Base-by-base conservation (phyloP, 208 protist species). In the Trypanosoma cruzi region DNA sequence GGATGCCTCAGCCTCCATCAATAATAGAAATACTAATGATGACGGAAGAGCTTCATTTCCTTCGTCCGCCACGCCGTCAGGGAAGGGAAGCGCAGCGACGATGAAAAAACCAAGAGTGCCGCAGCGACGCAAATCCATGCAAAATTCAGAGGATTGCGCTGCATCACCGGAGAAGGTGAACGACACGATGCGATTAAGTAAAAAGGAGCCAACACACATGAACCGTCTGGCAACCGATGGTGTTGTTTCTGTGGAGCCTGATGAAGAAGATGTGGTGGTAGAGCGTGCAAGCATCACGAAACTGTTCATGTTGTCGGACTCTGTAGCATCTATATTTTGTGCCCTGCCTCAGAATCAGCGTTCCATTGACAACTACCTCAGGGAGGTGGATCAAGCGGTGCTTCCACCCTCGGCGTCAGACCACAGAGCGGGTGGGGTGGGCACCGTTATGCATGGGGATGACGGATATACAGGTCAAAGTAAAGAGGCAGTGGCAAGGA, bases 251-350 rank as follows among this genome's bases (percentile, higher is more conserved):
- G 16, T 46, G 0, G 60, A 55, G 4, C 64, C 49, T 2, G 83
- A 71, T 20, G 77, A 90, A n/a, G 73, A 82, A 57, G 82, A 82
- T 53, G 68, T 85, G 22, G 62, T 90, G 11, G 79, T 78, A 13
- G 85, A 95, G 70, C 83, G 90, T 16, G 77, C 80, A 55, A 92
- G 81, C 64, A 78, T 93, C n/a, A 91, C 84, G 10, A 93, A 93
- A 71, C 80, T 96, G 11, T 92, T 93, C 53, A 87, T 96, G 75
- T 73, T 92, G 1, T 89, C 90, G 28, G 83, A 89, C 44, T 89
- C 82, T 4, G 71, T 96, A 13, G 79, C 80, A 0, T 89, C 78
- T 28, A 81, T 96, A 34, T 96, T 93, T 75, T 78, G 74, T 20
- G 71, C 77, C 4, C 56, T 89, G 16, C 84, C 86, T 11, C 66